A percentile compares a stretch with the other conserved stretches of the same genome.
These are phyloP conservation scores for Monosporascus sp. DNA, from an alignment of 2,329 filamentous ascomycete species.

Conservation along the genomic window DNA sequence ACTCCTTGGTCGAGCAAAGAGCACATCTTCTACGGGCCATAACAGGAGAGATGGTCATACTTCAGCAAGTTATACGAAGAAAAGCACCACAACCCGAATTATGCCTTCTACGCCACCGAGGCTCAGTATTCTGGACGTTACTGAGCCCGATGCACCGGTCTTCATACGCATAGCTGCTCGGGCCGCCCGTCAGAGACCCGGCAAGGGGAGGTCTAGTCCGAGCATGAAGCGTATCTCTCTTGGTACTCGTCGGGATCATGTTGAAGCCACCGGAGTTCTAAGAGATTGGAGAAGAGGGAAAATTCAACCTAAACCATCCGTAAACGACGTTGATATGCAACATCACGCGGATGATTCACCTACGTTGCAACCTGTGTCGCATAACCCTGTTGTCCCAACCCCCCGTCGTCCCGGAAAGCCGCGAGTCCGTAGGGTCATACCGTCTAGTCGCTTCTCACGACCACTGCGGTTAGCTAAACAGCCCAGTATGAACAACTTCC, in stretches of 20 bases:
- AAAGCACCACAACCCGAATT: conserved; percentile 2
- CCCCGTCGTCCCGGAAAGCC: conserved; percentile 4
- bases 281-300: conserved; percentile 51
- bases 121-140: conserved; percentile 58
- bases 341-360: conserved; percentile 6
- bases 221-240: conserved; percentile 52
- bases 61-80: conserved; percentile 7
- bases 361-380: conserved; percentile 20
- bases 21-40: conserved; percentile 3
- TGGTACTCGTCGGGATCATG: conserved; percentile 55
- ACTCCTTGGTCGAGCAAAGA: conserved; percentile 17
- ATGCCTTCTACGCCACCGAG: conserved; percentile 31
- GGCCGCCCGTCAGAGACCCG: conserved; percentile 40
- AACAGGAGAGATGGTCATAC: background rate
- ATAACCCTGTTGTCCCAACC: conserved; percentile 8
- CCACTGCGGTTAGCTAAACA: conserved; percentile 24
- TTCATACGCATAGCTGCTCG: conserved; percentile 60
- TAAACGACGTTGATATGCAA: conserved; percentile 24
- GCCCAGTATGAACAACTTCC: conserved; percentile 25
- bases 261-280: conserved; percentile 50
- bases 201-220: conserved; percentile 51
- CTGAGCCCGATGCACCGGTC: conserved; percentile 45
- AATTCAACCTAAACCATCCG: conserved; percentile 38
- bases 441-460: conserved; percentile 20
- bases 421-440: conserved; percentile 3